Evolutionary conservation across 768 basidiomycete species (phyloP).

Genomic region (Suillus placidus): DNA sequence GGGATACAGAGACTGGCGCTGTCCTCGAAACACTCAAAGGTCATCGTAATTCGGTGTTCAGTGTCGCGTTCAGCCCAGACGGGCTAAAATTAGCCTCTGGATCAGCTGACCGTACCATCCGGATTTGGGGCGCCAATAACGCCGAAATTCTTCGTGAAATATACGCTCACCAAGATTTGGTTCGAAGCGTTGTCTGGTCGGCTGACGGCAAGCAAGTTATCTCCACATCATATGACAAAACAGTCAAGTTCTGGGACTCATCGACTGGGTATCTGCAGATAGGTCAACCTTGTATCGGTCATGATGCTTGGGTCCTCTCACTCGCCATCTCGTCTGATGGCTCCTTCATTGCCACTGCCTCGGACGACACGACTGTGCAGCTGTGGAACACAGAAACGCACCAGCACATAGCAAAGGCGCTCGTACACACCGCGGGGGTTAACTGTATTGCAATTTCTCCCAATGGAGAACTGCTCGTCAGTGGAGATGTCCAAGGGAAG

Average conservation of each 20-base stretch:
- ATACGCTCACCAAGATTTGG: neutral
- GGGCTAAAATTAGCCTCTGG: constrained; percentile 37
- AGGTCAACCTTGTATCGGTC: neutral
- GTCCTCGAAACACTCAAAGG: neutral
- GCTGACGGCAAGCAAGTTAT: neutral
- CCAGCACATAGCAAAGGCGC: neutral
- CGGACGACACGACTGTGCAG: neutral
- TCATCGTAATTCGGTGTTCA: neutral
- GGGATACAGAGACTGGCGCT: constrained; percentile 11
- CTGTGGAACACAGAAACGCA: constrained; percentile 4
- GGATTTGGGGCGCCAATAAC: neutral
- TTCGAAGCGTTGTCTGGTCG: neutral
- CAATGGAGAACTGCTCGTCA: constrained; percentile 7
- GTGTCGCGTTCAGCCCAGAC: constrained; percentile 45
- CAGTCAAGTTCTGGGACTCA: constrained; percentile 1
- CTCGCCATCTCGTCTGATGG: constrained; percentile 5
- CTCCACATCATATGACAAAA: neutral
- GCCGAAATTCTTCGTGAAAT: constrained; percentile 14
- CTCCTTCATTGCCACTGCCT: constrained; percentile 1
- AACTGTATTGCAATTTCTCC: neutral
- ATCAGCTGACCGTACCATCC: constrained; percentile 29
- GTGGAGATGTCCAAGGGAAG: constrained; percentile 16
- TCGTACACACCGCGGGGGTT: neutral
- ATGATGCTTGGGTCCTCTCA: neutral
- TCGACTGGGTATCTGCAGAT: neutral